phyloP scores from a whole-genome alignment of 192 early-diverging fungal genomes.

The Coemansia sp. region DNA sequence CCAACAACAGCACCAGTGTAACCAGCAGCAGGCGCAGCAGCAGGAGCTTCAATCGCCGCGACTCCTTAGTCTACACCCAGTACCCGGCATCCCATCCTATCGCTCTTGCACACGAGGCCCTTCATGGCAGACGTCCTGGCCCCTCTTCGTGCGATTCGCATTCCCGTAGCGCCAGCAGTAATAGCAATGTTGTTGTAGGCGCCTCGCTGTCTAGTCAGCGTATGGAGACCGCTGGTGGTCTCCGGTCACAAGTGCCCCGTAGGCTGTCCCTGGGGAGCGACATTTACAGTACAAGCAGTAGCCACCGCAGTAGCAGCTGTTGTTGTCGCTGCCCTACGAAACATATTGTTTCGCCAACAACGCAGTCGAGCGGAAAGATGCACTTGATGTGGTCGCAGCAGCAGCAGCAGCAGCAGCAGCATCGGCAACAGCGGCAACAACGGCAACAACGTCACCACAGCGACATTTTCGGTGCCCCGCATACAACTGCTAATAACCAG shows the following conservation, averaged over 20 bases:
- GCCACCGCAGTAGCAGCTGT: background rate
- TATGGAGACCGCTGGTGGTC: background rate
- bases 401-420: background rate
- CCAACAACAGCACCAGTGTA: background rate
- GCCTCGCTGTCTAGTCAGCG: background rate
- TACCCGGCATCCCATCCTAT: slow-evolving; percentile 28
- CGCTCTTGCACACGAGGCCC: slow-evolving; percentile 33
- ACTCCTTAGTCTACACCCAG: background rate
- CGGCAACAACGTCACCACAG: slow-evolving; percentile 1
- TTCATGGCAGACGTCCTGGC: slow-evolving; percentile 28
- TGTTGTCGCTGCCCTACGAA: background rate
- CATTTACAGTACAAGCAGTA: background rate
- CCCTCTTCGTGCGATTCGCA: background rate
- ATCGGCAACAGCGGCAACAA: background rate
- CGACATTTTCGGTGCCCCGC: background rate
- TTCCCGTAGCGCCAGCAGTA: background rate
- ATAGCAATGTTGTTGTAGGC: background rate
- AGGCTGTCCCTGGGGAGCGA: background rate
- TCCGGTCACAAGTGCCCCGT: background rate
- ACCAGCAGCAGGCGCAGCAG: background rate
- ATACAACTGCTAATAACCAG: background rate
- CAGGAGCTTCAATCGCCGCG: background rate
- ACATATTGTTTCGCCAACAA: background rate
- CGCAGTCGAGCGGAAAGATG: slow-evolving; percentile 3
- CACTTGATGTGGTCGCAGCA: slow-evolving; percentile 8